Evolutionary conservation across 2,329 filamentous ascomycete species (phyloP).

Genomic region (Diplodia corticola): DNA sequence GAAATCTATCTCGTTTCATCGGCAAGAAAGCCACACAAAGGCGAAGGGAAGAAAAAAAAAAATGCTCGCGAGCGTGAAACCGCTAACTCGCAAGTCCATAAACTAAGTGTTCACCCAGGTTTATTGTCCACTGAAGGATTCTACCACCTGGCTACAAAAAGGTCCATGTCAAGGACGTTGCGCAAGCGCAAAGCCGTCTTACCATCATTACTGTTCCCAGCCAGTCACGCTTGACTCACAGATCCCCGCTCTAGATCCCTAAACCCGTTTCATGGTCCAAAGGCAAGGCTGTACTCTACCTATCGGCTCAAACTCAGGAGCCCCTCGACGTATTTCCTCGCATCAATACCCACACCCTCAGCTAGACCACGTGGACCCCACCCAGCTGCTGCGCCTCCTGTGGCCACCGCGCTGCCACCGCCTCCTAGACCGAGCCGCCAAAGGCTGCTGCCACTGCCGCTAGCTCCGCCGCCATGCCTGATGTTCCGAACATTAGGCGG

Average conservation of each 20-base stretch:
- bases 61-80: not conserved
- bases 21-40: not conserved
- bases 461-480: constrained; percentile 27
- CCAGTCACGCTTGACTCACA: not conserved
- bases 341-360: constrained; percentile 76
- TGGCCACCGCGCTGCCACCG: constrained; percentile 33
- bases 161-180: not conserved
- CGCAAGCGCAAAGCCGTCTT: not conserved
- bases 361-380: constrained; percentile 62
- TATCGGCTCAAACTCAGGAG: constrained; percentile 62
- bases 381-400: constrained; percentile 42
- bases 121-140: not conserved
- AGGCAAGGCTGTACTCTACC: not conserved
- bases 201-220: not conserved
- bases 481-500: not conserved
- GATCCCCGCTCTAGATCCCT: not conserved
- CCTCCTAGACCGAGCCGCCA: constrained; percentile 28
- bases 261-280: not conserved
- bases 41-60: not conserved
- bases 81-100: not conserved
- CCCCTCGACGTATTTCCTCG: constrained; percentile 71
- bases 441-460: constrained; percentile 29
- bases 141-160: not conserved
- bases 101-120: not conserved
- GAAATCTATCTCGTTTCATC: not conserved